Evolutionary conservation across 1,284 basidiomycete species (phyloP).

Genomic region (Somion occarium): DNA sequence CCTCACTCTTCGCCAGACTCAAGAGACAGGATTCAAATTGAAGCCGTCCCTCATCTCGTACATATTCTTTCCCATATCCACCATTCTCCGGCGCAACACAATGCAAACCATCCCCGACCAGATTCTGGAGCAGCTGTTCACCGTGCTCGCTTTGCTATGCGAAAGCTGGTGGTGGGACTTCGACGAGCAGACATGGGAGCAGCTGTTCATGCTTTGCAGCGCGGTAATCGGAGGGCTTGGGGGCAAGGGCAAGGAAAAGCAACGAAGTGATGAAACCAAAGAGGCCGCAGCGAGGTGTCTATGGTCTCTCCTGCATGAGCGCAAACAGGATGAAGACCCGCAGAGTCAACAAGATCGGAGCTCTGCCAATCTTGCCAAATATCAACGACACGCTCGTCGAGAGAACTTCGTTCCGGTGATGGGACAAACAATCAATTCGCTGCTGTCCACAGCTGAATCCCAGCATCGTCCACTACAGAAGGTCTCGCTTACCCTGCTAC

Average conservation of each 20-base stretch:
- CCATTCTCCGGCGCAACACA: conserved; percentile 71
- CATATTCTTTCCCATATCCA: conserved; percentile 81
- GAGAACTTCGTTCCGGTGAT: conserved; percentile 68
- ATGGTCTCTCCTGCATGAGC: conserved; percentile 48
- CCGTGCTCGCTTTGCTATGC: conserved; percentile 56
- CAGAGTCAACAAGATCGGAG: conserved; percentile 29
- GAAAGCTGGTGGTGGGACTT: conserved; percentile 76
- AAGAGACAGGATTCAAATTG: conserved; percentile 36
- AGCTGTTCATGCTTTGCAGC: conserved; percentile 77
- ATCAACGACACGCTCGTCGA: conserved; percentile 43
- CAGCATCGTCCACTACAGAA: conserved; percentile 58
- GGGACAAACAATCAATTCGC: conserved; percentile 76
- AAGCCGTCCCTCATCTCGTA: conserved; percentile 73
- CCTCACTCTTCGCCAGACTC: conserved; percentile 39
- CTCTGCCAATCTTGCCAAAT: conserved; percentile 27
- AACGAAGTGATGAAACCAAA: conserved; percentile 75
- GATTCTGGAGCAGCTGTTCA: conserved; percentile 71
- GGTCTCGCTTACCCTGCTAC: conserved; percentile 56
- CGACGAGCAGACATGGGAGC: conserved; percentile 68
- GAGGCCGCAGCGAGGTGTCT: conserved; percentile 57
- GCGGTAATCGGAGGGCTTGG: conserved; percentile 62
- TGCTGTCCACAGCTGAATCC: conserved; percentile 56
- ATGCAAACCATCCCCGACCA: conserved; percentile 70
- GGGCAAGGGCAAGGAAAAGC: conserved; percentile 54
- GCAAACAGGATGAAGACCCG: conserved; percentile 35